These are phyloP conservation scores for Suillus cothurnatus DNA, from an alignment of 768 basidiomycete genomes.

Conservation along the genomic window DNA sequence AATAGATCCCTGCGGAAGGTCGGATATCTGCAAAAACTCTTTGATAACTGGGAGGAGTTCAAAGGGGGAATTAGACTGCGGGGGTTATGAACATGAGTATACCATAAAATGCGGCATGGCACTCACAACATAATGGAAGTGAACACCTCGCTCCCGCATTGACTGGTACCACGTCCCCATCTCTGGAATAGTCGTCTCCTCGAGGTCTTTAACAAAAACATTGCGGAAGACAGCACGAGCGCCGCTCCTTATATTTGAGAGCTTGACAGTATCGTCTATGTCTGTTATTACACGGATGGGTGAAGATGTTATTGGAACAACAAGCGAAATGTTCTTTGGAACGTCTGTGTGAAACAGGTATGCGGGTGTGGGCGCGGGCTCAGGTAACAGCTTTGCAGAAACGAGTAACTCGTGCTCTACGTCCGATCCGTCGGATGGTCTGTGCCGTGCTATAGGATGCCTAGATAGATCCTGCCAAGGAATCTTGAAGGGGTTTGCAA, in stretches of 20 bases:
- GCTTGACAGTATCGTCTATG: conserved; percentile 84
- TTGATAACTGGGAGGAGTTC: conserved; percentile 79
- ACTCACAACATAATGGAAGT: conserved; percentile 90
- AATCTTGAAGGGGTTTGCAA: conserved; percentile 62
- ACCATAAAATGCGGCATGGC: not conserved
- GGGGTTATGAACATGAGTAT: conserved; percentile 9
- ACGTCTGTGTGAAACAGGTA: conserved; percentile 13
- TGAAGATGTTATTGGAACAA: conserved; percentile 58
- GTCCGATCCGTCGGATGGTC: conserved; percentile 54
- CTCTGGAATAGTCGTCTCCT: conserved; percentile 77
- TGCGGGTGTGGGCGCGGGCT: conserved; percentile 28
- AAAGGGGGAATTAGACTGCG: conserved; percentile 85
- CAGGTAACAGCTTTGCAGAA: conserved; percentile 49
- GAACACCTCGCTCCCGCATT: conserved; percentile 71
- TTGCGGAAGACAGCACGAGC: conserved; percentile 85
- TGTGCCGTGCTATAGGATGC: conserved; percentile 58
- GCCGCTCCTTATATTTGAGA: conserved; percentile 74
- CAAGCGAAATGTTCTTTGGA: conserved; percentile 27
- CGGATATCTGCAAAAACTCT: conserved; percentile 71
- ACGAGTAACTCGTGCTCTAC: conserved; percentile 53
- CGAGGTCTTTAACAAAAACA: conserved; percentile 85
- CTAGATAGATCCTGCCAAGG: conserved; percentile 69
- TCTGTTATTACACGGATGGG: conserved; percentile 86
- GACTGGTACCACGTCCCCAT: conserved; percentile 78
- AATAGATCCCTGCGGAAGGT: conserved; percentile 74